These are phyloP conservation scores for Botrytis fragariae DNA, from an alignment of 2,329 filamentous ascomycete species.

Conservation along the genomic window DNA sequence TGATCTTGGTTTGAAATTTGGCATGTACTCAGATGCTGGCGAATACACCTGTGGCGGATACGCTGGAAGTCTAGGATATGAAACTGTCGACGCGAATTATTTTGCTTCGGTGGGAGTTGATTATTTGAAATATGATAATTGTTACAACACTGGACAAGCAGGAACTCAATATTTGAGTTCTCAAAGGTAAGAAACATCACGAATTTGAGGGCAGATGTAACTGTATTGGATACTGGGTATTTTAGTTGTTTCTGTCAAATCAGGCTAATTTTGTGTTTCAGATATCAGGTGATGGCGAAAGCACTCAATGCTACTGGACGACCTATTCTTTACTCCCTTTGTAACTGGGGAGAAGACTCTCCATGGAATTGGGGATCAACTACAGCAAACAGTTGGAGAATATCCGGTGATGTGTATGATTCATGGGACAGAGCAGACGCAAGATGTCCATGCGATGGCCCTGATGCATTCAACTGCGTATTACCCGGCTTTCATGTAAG, in stretches of 20 bases:
- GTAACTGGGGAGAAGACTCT: conserved; percentile 51
- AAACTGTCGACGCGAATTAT: conserved; percentile 50
- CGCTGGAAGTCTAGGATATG: conserved; percentile 48
- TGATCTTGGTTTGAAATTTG: conserved; percentile 48
- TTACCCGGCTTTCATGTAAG: conserved; percentile 34
- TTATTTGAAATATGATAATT: conserved; percentile 57
- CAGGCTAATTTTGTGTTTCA: conserved; percentile 7
- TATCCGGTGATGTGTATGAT: conserved; percentile 42
- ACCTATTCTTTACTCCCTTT: conserved; percentile 42
- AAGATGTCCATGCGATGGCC: conserved; percentile 43
- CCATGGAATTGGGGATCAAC: conserved; percentile 41
- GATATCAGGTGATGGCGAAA: conserved; percentile 40
- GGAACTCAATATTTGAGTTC: conserved; percentile 44
- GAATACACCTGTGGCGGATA: conserved; percentile 42
- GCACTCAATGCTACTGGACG: conserved; percentile 40
- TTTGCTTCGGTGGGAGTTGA: conserved; percentile 53
- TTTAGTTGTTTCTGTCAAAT: neutral
- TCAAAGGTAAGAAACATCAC: conserved; percentile 35
- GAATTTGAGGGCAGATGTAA: neutral
- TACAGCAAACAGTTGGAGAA: conserved; percentile 42
- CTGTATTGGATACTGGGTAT: neutral
- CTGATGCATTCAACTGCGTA: conserved; percentile 36
- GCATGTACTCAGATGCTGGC: conserved; percentile 52
- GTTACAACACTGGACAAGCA: conserved; percentile 53
- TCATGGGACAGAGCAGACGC: conserved; percentile 43